Base-by-base conservation (phyloP, 208 protist species). In the Acanthamoeba castellanii region DNA sequence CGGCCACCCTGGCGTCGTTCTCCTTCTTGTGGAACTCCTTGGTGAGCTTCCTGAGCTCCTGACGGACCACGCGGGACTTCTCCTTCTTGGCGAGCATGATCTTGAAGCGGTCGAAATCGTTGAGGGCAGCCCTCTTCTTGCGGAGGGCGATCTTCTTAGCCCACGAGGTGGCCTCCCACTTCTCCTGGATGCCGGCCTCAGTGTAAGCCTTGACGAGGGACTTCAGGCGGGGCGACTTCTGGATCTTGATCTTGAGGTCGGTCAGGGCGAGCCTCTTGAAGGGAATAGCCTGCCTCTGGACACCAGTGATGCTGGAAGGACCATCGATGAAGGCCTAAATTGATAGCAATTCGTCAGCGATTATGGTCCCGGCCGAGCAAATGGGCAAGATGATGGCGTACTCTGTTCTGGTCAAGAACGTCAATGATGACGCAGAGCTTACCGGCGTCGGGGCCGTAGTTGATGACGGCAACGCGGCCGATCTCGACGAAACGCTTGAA, bases 41-140 rank as follows among this genome's bases (percentile, higher is more conserved):
- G 84, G 84, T 68, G 18, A 90, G 47, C 55, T 90, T 59, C 42
- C 84, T 55, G 55, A 90, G 57, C 84, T 90, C 84, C 57, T 90
- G 84, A 1, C 55, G 22, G 50, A 90, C 84, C 84, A 90, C 84
- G 55, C 84, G 84, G 32, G 84, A 90, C 25, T 90, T 90, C 84
- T 90, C 84, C 57, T 90, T 90, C 84, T 47, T 90, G 68, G 68
- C 78, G 20, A 96, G 82, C 92, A 96, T 95, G 32, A 95, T 72
- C 84, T 96, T 95, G 95, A 97, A 97, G 25, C 96, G 90, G 70
- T 97, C 94, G 59, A 97, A 97, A 89, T 97, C 96, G 57, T 81
- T 88, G 25, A 94, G 45, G 84, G 30, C 76, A 47, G 94, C 90
- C 30, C 96, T 95, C 45, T 89, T 88, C 34, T 92, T 90, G 22